Percentiles rank a stretch among this genome's conserved stretches.
Evolutionary conservation across 352 stramenopile genomes (phyloP).

Genomic region (Sclerospora graminicola): DNA sequence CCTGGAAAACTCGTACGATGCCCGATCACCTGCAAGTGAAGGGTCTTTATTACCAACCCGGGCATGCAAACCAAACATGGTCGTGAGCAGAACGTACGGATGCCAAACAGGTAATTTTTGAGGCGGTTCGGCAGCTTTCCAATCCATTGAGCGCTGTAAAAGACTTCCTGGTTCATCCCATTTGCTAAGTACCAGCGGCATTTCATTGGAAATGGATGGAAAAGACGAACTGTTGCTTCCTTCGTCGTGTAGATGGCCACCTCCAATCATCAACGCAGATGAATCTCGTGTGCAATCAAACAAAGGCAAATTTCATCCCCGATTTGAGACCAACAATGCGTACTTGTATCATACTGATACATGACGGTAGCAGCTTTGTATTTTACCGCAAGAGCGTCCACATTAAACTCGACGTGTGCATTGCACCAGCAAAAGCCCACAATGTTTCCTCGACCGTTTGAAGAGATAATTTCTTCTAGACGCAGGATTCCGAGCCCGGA

Average conservation of each 20-base stretch:
- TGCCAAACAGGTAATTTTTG: conserved; percentile 81
- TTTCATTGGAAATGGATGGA: conserved; percentile 49
- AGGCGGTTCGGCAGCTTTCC: conserved; percentile 53
- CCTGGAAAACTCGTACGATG: conserved; percentile 52
- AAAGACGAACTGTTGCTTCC: conserved; percentile 4
- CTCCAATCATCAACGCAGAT: conserved; percentile 65
- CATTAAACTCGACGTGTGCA: conserved; percentile 76
- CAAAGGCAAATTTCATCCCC: conserved; percentile 53
- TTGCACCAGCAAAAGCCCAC: conserved; percentile 73
- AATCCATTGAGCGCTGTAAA: conserved; percentile 65
- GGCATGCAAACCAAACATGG: conserved; percentile 76
- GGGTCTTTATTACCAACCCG: conserved; percentile 73
- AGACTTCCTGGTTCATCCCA: conserved; percentile 71
- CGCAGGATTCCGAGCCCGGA: conserved; percentile 71
- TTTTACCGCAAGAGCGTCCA: conserved; percentile 65
- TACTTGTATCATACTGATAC: conserved; percentile 68
- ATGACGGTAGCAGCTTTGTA: conserved; percentile 61
- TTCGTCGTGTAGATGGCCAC: conserved; percentile 25
- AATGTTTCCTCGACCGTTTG: conserved; percentile 40
- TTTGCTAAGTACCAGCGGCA: conserved; percentile 66
- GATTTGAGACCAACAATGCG: conserved; percentile 45
- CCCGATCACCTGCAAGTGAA: conserved; percentile 47
- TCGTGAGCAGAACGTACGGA: conserved; percentile 75
- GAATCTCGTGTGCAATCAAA: conserved; percentile 81
- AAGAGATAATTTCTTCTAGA: conserved; percentile 52